phyloP scores from a whole-genome alignment of 805 yeast species.

The Metschnikowia gelsemii region DNA sequence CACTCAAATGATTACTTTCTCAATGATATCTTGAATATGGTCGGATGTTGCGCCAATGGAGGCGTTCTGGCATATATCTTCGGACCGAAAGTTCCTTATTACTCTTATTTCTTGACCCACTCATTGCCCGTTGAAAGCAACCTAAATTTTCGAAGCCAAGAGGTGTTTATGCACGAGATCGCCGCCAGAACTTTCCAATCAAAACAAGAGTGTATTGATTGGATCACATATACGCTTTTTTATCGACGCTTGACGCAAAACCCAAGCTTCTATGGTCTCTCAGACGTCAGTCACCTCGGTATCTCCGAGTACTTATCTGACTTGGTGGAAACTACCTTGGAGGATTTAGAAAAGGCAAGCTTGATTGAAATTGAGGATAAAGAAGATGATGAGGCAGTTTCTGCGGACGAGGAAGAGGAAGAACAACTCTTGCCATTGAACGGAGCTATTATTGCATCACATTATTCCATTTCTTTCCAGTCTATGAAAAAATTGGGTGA shows the following conservation, averaged over 20 bases:
- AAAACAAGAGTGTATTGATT: constrained; percentile 86
- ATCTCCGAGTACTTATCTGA: constrained; percentile 83
- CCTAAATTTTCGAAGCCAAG: constrained; percentile 57
- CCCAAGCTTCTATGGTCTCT: constrained; percentile 86
- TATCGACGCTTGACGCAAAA: constrained; percentile 77
- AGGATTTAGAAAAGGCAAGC: constrained; percentile 59
- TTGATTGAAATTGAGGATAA: constrained; percentile 57
- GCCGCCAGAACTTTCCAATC: constrained; percentile 58
- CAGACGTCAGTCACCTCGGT: constrained; percentile 61
- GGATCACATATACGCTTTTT: constrained; percentile 82
- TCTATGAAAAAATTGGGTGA: constrained; percentile 66
- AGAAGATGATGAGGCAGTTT: constrained; percentile 27
- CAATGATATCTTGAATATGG: constrained; percentile 64
- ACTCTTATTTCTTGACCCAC: constrained; percentile 66
- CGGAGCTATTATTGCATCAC: constrained; percentile 73
- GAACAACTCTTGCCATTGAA: constrained; percentile 56
- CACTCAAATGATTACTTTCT: constrained; percentile 55
- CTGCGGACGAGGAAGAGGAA: constrained; percentile 37
- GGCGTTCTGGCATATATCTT: constrained; percentile 58
- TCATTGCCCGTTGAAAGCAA: constrained; percentile 85
- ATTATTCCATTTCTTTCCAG: constrained; percentile 61
- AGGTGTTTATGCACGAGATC: constrained; percentile 72
- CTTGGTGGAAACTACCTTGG: constrained; percentile 66
- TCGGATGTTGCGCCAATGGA: constrained; percentile 39
- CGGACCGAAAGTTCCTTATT: constrained; percentile 55